Evolutionary conservation across 2,329 filamentous ascomycete genomes (phyloP).

Genomic region (Colletotrichum siamense): DNA sequence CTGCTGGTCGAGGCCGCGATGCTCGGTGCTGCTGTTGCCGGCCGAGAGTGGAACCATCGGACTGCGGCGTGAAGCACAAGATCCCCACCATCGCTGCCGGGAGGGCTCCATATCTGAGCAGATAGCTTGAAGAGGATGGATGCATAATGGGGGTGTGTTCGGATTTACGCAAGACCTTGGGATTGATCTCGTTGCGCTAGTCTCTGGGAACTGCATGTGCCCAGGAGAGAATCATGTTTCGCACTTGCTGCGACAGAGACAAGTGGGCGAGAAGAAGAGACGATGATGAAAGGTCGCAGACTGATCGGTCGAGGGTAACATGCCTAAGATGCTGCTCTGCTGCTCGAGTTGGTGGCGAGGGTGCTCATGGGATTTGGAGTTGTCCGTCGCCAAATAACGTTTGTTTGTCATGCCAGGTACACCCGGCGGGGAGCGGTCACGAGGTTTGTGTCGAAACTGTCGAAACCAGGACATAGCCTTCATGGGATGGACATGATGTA

Average conservation of each 20-base stretch:
- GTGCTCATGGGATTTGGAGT: background rate
- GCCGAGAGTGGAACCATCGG: background rate
- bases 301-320: conserved; percentile 1
- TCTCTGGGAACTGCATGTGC: background rate
- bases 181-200: background rate
- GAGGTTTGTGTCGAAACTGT: conserved; percentile 12
- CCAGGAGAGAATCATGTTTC: background rate
- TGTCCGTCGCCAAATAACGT: conserved; percentile 8
- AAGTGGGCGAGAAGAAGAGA: background rate
- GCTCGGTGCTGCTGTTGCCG: background rate
- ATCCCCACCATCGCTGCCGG: background rate
- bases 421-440: conserved; percentile 9
- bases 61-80: background rate
- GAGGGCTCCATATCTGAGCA: background rate
- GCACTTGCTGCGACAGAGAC: background rate
- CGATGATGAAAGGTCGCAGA: background rate
- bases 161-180: background rate
- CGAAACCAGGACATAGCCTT: conserved; percentile 1
- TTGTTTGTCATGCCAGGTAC: conserved; percentile 13
- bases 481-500: background rate
- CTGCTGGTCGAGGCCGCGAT: background rate
- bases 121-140: background rate
- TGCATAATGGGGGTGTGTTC: background rate
- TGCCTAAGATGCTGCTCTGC: background rate
- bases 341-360: background rate